Base-by-base conservation (phyloP, 306 rosid genomes). In the Vachellia pachyceras region DNA sequence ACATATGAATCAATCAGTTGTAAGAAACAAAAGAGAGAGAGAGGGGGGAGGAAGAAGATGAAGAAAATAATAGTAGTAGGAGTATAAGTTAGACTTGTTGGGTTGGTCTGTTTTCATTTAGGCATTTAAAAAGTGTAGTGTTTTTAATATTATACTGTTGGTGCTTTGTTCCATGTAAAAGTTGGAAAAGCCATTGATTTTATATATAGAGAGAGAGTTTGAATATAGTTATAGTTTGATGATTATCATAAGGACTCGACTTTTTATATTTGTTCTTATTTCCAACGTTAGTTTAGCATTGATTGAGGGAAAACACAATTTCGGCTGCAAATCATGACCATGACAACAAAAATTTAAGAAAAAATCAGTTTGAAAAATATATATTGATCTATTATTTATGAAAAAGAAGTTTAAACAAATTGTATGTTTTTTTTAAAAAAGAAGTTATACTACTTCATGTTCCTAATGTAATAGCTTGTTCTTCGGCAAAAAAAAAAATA, bases 171-270 rank as follows among this genome's bases (percentile, higher is more conserved):
- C 50, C 50, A 39, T 37, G 17, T 67, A 8, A 40, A 67, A 18
- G 33, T 67, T 67, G 47, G 72, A 40, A 67, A 40, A n/a, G 49
- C 29, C 72, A 67, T 40, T 66, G 45, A 37, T 66, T 37, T 25
- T 63, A 33, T 33, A 66, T 54, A n/a, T 54, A n/a, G 18, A 3
- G 11, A 47, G 6, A 18, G 60, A 7, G 20, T 66, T 66, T 37
- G 23, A 37, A 66, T 66, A 66, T 37, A 63, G 6, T 36, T 17
- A 37, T 12, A 8, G 11, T 66, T 20, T 18, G 71, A 37, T 14
- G n/a, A n/a, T n/a, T 45, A 45, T 10, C 10, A 1, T n/a, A 18
- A 54, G 4, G 14, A 17, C 0, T 18, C 5, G 1, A 67, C 49
- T n/a, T 41, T 20, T 29, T 29, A n/a, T n/a, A 29, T 2, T 42